Evolutionary conservation across 345 rosid genomes (phyloP).

Genomic region (Dipteronia sinensis): DNA sequence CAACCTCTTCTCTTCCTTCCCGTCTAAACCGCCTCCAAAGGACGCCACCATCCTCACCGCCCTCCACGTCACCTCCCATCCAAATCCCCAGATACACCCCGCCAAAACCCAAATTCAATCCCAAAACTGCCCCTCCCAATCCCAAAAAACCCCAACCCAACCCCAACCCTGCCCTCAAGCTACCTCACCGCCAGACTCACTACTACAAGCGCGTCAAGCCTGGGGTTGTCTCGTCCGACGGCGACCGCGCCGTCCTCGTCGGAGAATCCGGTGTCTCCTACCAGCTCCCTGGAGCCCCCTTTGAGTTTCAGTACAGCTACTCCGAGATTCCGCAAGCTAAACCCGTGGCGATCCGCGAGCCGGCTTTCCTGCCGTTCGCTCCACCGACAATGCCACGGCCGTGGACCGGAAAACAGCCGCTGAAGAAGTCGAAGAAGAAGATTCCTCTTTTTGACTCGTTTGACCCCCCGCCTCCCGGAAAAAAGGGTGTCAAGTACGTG

Average conservation of each 20-base stretch:
- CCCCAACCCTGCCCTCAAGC: conserved; percentile 75
- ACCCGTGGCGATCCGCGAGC: conserved; percentile 90
- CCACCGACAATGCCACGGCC: conserved; percentile 97
- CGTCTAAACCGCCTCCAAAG: conserved; percentile 50
- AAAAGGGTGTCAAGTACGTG: conserved; percentile 60
- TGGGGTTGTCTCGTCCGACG: conserved; percentile 63
- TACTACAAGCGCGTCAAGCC: conserved; percentile 76
- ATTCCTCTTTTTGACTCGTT: conserved; percentile 78
- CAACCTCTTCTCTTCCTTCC: conserved; percentile 79
- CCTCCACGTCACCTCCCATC: conserved; percentile 56
- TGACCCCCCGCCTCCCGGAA: conserved; percentile 60
- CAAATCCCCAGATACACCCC: conserved; percentile 76
- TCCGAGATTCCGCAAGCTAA: conserved; percentile 80
- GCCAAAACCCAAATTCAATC: conserved; percentile 35
- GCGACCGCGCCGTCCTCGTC: conserved; percentile 68
- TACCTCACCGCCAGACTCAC: conserved; percentile 60
- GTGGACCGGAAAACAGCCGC: conserved; percentile 98
- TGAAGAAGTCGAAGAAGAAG: conserved; percentile 78
- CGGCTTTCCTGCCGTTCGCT: conserved; percentile 89
- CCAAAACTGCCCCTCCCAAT: conserved; percentile 17
- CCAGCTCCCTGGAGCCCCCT: conserved; percentile 89
- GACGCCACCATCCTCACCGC: conserved; percentile 22
- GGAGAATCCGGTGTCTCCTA: conserved; percentile 88
- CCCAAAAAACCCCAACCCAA: conserved; percentile 30
- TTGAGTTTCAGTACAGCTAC: conserved; percentile 93